A percentile compares a stretch with the other conserved stretches of the same genome.
These are phyloP conservation scores for Peniophora sp. DNA, from an alignment of 1,284 basidiomycete genomes.

Conservation along the genomic window DNA sequence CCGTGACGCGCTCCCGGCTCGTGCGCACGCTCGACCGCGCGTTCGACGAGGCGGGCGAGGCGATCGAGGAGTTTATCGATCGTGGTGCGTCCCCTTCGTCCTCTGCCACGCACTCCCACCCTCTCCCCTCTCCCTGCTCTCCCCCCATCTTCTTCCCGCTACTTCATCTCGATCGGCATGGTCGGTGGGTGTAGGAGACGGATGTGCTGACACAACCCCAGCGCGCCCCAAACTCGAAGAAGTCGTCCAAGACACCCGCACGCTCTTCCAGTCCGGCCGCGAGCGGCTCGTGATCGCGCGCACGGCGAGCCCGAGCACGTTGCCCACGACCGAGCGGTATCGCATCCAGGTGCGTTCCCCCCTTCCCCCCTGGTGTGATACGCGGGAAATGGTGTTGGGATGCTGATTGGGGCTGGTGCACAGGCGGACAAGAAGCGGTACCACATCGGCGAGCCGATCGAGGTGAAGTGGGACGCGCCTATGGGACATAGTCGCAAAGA, in stretches of 20 bases:
- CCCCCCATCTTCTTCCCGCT: no score
- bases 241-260: conserved; percentile 88
- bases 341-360: conserved; percentile 27
- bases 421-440: conserved; percentile 36
- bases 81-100: conserved; percentile 54
- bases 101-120: no score
- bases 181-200: no score
- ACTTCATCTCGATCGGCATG: no score
- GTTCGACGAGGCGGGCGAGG: conserved; percentile 85
- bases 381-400: no score
- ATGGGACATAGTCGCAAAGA: conserved; percentile 85
- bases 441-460: conserved; percentile 88
- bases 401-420: no score
- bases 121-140: no score
- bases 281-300: conserved; percentile 87
- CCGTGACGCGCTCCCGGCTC: conserved; percentile 79
- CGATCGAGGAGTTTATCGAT: conserved; percentile 87
- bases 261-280: conserved; percentile 84
- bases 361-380: no score
- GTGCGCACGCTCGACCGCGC: conserved; percentile 93
- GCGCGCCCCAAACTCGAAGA: conserved; percentile 62
- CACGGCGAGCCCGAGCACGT: conserved; percentile 2
- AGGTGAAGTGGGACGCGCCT: conserved; percentile 84
- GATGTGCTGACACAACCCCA: no score
- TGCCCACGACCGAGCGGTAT: conserved; percentile 63